Conservation (phyloP, 192 early-diverging fungal species). For the Umbelopsis sp. region DNA sequence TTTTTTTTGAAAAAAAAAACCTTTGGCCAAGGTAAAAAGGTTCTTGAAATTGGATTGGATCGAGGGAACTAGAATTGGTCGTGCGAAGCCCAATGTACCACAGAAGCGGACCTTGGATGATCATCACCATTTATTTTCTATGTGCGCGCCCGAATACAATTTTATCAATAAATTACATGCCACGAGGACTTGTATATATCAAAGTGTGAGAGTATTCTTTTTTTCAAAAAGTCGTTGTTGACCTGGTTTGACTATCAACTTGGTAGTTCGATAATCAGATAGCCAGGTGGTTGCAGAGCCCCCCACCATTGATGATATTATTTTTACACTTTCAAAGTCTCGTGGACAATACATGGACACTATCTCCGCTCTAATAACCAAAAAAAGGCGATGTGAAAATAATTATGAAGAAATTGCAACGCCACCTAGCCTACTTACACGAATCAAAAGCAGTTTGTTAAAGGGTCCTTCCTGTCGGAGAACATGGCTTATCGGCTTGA, state of each 20-base stretch:
- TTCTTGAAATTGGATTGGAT: too few relatives aligned
- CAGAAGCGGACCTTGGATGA: conserved; percentile 1
- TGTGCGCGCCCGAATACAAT: background rate
- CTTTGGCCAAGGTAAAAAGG: background rate
- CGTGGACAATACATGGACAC: background rate
- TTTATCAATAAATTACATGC: background rate
- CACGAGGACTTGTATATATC: too few relatives aligned
- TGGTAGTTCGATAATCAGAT: too few relatives aligned
- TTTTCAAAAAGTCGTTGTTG: too few relatives aligned
- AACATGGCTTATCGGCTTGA: background rate
- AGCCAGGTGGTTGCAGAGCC: too few relatives aligned
- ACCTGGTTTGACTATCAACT: too few relatives aligned
- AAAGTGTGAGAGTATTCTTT: too few relatives aligned
- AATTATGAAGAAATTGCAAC: background rate
- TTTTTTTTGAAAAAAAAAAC: background rate
- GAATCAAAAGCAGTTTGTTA: background rate
- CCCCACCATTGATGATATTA: too few relatives aligned
- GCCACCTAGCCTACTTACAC: background rate
- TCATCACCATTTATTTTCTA: background rate
- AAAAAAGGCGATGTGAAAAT: background rate
- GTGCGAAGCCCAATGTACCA: conserved; percentile 1
- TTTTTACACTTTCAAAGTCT: conserved; percentile 1
- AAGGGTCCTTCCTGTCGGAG: conserved; percentile 12
- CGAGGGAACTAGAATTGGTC: background rate
- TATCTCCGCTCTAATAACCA: background rate